Evolutionary conservation across 352 stramenopile species (phyloP), one percentile per base, ranked within the genome.

Genomic region (Phytophthora cryptogea): DNA sequence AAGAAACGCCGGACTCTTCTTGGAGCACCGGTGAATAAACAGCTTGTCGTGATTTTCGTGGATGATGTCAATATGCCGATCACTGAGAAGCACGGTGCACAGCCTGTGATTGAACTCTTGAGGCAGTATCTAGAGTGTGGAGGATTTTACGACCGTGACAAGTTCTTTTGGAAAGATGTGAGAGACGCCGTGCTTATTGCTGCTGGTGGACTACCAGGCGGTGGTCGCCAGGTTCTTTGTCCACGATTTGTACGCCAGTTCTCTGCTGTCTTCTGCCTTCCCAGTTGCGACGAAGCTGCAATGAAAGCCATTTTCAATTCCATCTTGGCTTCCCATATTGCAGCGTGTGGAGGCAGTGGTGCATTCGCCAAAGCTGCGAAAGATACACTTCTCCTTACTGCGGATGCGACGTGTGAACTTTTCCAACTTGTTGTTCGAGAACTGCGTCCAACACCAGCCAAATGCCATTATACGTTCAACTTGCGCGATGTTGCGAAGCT

Each of bases 1-100:
- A 95, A 95, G 66, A 98, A 98, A 63, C 72, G 92, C 11, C 97
- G 97, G 62, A 97, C 90, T 2, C 55, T 97, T 16, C 76, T 98
- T 0, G 93, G 93, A 32, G 80, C 94, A 4, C 91, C 93, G 0
- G 72, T 80, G 4, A 80, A 85, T 47, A 84, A 79, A 9, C 79
- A 80, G 14, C 56, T 88, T 26, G 78, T 96, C 2, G 74, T 97
- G 9, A 65, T 89, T 33, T 92, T 96, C 44, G 78, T 98, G 17
- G 93, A 98, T 62, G 93, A 98, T 62, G 58, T 98, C 16, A 98
- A 98, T 59, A 93, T 98, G 72, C 90, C 93, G 0, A 81, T 59
- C 8, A 59, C 69, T 1, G 92, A 98, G 42, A 71, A 70, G 7
- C 79, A 87, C 43, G 83, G 86, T 0, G 84, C 80, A 0, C 86